Conservation (phyloP, 352 stramenopile genomes). For the Phytophthora pinifolia region DNA sequence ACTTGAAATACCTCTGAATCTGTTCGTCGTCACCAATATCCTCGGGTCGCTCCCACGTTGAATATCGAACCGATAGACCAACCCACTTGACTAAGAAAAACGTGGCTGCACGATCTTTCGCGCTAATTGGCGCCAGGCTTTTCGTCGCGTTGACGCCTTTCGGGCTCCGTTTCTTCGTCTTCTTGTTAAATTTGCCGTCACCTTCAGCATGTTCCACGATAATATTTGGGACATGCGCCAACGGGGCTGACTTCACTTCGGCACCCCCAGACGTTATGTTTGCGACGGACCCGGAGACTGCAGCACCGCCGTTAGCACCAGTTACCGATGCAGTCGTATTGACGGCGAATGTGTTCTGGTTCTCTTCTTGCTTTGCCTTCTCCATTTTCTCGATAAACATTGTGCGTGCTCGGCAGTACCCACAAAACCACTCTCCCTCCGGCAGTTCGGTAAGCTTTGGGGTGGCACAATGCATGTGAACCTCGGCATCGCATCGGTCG, state of each 20-base stretch:
- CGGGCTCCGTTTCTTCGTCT: slow-evolving; percentile 34
- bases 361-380: slow-evolving; percentile 12
- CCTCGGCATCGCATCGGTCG: slow-evolving; percentile 86
- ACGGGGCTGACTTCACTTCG: slow-evolving; percentile 6
- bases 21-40: slow-evolving; percentile 90
- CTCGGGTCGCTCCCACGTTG: slow-evolving; percentile 86
- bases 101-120: slow-evolving; percentile 51
- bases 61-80: slow-evolving; percentile 81
- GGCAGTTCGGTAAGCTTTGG: slow-evolving; percentile 70
- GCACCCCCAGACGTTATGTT: slow-evolving; percentile 4
- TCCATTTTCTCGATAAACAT: slow-evolving; percentile 47
- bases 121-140: slow-evolving; percentile 25
- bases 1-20: slow-evolving; percentile 90
- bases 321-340: slow-evolving; percentile 1
- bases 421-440: slow-evolving; percentile 83
- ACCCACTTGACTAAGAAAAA: slow-evolving; percentile 91
- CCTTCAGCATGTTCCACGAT: slow-evolving; percentile 44
- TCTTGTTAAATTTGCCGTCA: slow-evolving; percentile 79
- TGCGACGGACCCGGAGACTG: neutral
- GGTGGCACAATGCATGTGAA: slow-evolving; percentile 84
- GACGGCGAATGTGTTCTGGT: slow-evolving; percentile 5
- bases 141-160: slow-evolving; percentile 27
- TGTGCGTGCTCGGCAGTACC: slow-evolving; percentile 61
- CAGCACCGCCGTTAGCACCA: neutral
- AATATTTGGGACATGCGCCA: slow-evolving; percentile 47